A percentile compares a stretch with the other conserved stretches of the same genome.
phyloP scores from a whole-genome alignment of 257 asterid species.

The Scutellaria barbata region DNA sequence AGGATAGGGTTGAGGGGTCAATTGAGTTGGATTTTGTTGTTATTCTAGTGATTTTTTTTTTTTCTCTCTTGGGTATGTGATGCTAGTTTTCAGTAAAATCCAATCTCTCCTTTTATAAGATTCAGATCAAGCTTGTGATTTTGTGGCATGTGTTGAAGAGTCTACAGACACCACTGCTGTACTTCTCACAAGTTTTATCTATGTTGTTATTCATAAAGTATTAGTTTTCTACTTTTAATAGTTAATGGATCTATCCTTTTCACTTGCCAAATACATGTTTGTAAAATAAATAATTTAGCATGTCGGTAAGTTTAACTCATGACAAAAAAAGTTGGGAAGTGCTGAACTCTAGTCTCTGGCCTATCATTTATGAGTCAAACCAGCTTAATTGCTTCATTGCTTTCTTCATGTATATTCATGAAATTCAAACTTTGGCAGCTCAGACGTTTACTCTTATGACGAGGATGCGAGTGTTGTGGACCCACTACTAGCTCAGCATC shows the following conservation, averaged over 20 bases:
- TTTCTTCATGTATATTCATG: conserved; percentile 57
- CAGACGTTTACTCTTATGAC: conserved; percentile 97
- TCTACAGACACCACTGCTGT: conserved; percentile 5
- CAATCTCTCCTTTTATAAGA: conserved; percentile 1
- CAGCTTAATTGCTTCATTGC: conserved; percentile 24
- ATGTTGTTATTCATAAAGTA: not conserved
- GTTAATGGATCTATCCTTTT: not conserved
- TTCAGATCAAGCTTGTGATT: conserved; percentile 17
- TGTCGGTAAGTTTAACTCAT: conserved; percentile 9
- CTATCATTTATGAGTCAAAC: conserved; percentile 11
- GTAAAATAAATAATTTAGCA: conserved; percentile 9
- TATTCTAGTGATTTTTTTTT: not conserved
- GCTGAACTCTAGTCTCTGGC: not conserved
- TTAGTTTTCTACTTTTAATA: not conserved
- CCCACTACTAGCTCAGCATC: conserved; percentile 95
- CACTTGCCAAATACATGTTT: not conserved
- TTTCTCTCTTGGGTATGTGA: too few relatives aligned
- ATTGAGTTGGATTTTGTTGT: conserved; percentile 4
- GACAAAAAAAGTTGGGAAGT: not conserved
- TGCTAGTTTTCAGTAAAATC: not conserved
- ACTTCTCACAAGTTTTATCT: not conserved
- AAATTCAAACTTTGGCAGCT: conserved; percentile 84
- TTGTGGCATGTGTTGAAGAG: conserved; percentile 17
- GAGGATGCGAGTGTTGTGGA: conserved; percentile 93
- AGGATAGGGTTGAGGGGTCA: not conserved